A percentile compares a stretch with the other conserved stretches of the same genome.
phyloP scores from a whole-genome alignment of 805 yeast species.

The Candida insectorum region DNA sequence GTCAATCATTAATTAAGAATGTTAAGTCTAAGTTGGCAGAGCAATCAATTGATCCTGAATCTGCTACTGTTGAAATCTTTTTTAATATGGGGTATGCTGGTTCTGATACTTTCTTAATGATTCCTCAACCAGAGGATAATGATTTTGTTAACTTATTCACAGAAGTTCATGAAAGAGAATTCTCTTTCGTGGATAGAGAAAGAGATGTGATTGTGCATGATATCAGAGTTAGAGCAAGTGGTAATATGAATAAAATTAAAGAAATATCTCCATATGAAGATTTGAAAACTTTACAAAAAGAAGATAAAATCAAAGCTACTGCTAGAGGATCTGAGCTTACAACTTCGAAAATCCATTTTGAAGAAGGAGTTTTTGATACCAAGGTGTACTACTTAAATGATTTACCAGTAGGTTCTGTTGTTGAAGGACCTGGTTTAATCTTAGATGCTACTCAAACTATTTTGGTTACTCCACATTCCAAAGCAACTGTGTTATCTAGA shows the following conservation, averaged over 20 bases:
- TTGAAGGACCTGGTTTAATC: constrained; percentile 40
- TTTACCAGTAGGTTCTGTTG: constrained; percentile 47
- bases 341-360: constrained; percentile 33
- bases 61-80: constrained; percentile 8
- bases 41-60: constrained; percentile 8
- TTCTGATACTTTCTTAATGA: constrained; percentile 24
- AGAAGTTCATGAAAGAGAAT: constrained; percentile 59
- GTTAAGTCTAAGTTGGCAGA: constrained; percentile 7
- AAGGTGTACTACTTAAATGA: constrained; percentile 48
- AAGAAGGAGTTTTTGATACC: constrained; percentile 41
- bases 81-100: constrained; percentile 16
- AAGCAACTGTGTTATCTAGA: constrained; percentile 52
- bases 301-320: not conserved
- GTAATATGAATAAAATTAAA: constrained; percentile 39
- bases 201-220: constrained; percentile 67
- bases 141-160: constrained; percentile 46
- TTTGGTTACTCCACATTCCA: constrained; percentile 59
- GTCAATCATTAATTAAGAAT: constrained; percentile 7
- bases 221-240: constrained; percentile 67
- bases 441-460: constrained; percentile 81
- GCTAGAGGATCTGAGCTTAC: not conserved
- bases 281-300: constrained; percentile 9
- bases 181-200: constrained; percentile 59
- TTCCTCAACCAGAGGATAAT: constrained; percentile 13
- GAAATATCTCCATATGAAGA: constrained; percentile 50